These are phyloP conservation scores for Knoxdaviesia capensis DNA, from an alignment of 2,329 filamentous ascomycete genomes.

Conservation along the genomic window DNA sequence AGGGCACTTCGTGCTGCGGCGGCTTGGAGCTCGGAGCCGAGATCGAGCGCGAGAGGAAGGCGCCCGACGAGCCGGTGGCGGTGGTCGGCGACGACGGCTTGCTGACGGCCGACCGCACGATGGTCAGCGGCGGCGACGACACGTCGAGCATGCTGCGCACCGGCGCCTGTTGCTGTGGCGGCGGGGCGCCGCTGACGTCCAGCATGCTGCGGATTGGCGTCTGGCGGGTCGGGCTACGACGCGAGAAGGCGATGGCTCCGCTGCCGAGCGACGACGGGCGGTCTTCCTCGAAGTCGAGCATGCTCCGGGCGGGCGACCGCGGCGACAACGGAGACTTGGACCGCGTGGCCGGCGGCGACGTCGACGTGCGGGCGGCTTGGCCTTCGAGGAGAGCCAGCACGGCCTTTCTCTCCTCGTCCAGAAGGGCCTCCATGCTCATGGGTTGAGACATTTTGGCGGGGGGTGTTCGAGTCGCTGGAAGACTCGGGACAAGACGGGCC, in stretches of 20 bases:
- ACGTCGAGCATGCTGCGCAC: conserved; percentile 33
- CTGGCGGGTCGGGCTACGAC: conserved; percentile 13
- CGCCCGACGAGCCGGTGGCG: background rate
- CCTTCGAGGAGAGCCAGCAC: conserved; percentile 49
- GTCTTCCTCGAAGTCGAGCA: conserved; percentile 38
- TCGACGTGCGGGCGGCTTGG: conserved; percentile 12
- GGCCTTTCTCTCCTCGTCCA: conserved; percentile 60
- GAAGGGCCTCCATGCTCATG: conserved; percentile 58
- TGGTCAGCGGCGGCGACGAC: conserved; percentile 10
- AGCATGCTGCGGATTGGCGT: conserved; percentile 45
- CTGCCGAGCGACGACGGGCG: conserved; percentile 3
- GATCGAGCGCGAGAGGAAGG: background rate
- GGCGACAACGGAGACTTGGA: conserved; percentile 30
- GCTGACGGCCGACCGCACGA: conserved; percentile 1
- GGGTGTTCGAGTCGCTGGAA: too few relatives aligned
- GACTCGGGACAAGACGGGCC: too few relatives aligned
- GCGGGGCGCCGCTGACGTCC: conserved; percentile 25
- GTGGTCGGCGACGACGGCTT: conserved; percentile 3
- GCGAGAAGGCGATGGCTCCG: too few relatives aligned
- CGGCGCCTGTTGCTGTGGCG: conserved; percentile 15
- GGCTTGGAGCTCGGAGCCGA: background rate
- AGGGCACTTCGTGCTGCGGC: background rate
- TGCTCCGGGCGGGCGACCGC: conserved; percentile 47
- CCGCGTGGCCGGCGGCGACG: conserved; percentile 19
- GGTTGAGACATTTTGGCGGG: conserved; percentile 13